Evolutionary conservation across 1,284 basidiomycete genomes (phyloP), one percentile per base, ranked within the genome.

Genomic region (Leccinum colubrinum): DNA sequence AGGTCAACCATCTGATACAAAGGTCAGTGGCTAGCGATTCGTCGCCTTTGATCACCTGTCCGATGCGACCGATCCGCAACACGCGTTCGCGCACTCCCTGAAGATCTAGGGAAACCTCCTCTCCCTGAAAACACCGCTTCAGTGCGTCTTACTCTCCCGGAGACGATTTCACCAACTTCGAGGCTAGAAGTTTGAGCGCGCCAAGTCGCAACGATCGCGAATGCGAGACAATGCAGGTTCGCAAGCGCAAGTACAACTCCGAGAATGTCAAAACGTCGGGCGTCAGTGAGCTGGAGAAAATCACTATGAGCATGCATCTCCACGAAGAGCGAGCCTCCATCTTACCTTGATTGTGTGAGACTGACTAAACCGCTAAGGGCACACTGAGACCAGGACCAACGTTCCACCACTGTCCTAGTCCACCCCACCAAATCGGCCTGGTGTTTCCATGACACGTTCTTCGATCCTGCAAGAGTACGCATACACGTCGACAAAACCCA

Each of bases 61-160:
- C 80, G 50, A 91, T 77, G 41, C 86, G 80, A 6, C 81, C 82
- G 14, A 95, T 91, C 33, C 86, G 80, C 65, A 95, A 76, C 1
- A 92, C 86, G 41, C 94, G 85, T 68, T 97, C 95, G 25, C 95
- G 83, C 0, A 90, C 88, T 37, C 93, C 91, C 64, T 89, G 86
- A 2, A 92, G 80, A 56, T 92, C 88, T 52, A 95, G 76, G 1
- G 88, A 77, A 0, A 91, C 84, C 61, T 90, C 83, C 71, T 96
- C 94, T 1, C 88, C 87, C 57, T 87, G 83, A 5, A 92, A 70
- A 70, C 89, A 90, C 20, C 83, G 81, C 63, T 84, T 82, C 60
- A 92, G 73, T 1, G 89, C 79, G 35, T 88, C 86, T 27, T 83
- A 79, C 20, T 86, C 80, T 27, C 77, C 79, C 2, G 77, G 67